Base-by-base conservation (phyloP, 2,329 filamentous ascomycete species). In the Sporothrix euskadiensis region DNA sequence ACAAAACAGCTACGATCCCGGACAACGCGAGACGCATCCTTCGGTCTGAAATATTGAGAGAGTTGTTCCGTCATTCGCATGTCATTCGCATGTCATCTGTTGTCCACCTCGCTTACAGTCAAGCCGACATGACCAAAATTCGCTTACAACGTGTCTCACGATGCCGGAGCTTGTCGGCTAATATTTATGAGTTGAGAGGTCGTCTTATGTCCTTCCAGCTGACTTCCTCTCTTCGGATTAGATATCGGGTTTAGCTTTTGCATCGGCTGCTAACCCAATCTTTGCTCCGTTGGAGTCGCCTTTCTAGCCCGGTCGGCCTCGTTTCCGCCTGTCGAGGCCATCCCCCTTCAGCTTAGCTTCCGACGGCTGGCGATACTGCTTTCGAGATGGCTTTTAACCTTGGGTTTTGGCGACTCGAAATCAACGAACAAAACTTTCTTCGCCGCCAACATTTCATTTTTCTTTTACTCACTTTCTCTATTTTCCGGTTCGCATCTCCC, bases 271-370 rank as follows among this genome's bases (percentile, higher is more conserved):
- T 30, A 56, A 14, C 44, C 14, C 14, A 30, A 14, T 6, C 6
- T 19, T 19, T 49, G 44, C 14, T 41, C 32, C 16, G 32, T 63
- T 63, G 32, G 30, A 39, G 16, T 10, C 32, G 32, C 14, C 32
- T 9, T 39, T 22, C 8, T 19, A 9, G 32, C 19, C 30, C 32
- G 52, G 22, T 39, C 35, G 59, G 19, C n/a, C 19, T 39, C 16
- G 32, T 41, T 65, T 44, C 35, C 39, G 56, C 56, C 56, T 59
- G 30, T 35, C 30, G 56, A 59, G 56, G 56, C 56, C 30, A 59
- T n/a, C 56, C 30, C 14, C 14, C 56, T 59, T 35, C 56, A 59
- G 56, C 30, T 39, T 59, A 59, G 56, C 56, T 59, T 59, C 56
- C 56, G 56, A 35, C 56, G 14, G 30, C 30, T 12, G 30, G 56